Evolutionary conservation across 495 filamentous ascomycete genomes (phyloP), one percentile per base, ranked within the genome.

Genomic region (Delitschia confertaspora): DNA sequence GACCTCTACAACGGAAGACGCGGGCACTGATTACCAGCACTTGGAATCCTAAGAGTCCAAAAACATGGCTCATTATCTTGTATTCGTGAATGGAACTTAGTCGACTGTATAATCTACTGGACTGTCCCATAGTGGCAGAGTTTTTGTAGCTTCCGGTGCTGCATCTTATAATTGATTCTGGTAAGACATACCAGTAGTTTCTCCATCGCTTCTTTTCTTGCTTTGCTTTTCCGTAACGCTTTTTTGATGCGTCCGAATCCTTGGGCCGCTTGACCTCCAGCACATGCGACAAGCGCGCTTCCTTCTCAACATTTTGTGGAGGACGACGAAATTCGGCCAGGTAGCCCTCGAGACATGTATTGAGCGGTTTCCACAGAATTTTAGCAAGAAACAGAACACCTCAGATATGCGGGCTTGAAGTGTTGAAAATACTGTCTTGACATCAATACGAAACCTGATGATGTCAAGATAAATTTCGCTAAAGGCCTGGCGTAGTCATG

Each of bases 401-500:
- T 45, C 20, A 33, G 49, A 7, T 41, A 49, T 42, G 25, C 42
- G 29, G 45, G 23, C 42, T 23, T 17, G 19, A 23, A 22, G 24
- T 31, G 18, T 31, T 3, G 33, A 32, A 8, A 6, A 20, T n/a
- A 14, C 17, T 26, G 7, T 19, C 21, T 64, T 66, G 4, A 61
- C 61, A 1, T 61, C 42, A 2, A 32, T 42, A 44, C 67, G 69
- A 38, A 69, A 66, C 0, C 27, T 35, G 3, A 68, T 39, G 16
- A 69, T 58, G 29, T 70, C 67, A 6, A 68, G 45, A 47, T 69
- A 70, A 5, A 52, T 49, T 6, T 49, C 40, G 0, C 65, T 61
- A 6, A 69, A 29, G 9, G 63, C 58, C 36, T 51, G 42, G 0
- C 57, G 32, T 1, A 69, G 45, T 6, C 54, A 45, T 20, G 60